Percentiles rank a stretch among this genome's conserved stretches.
Conservation (phyloP, 2,329 filamentous ascomycete species). For the Volutella citrinella region DNA sequence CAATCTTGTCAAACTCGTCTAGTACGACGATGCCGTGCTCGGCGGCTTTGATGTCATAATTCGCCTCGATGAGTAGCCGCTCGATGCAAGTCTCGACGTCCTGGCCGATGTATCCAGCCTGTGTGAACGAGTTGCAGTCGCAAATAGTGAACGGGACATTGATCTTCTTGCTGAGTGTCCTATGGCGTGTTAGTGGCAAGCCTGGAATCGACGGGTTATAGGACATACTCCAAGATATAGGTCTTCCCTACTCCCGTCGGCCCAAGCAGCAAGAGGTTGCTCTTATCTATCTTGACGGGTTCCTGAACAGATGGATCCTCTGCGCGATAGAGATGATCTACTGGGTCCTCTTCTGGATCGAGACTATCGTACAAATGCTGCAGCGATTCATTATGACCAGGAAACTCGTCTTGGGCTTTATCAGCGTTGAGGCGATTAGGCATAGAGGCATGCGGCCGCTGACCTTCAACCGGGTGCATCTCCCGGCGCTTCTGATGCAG, state of each 20-base stretch:
- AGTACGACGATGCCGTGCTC: constrained; percentile 93
- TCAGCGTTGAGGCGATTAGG: constrained; percentile 34
- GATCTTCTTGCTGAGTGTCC: constrained; percentile 87
- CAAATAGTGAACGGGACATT: constrained; percentile 94
- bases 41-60: constrained; percentile 79
- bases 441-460: constrained; percentile 29
- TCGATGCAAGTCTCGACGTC: constrained; percentile 97
- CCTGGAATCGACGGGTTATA: not conserved
- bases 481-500: constrained; percentile 52
- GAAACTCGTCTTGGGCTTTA: constrained; percentile 49
- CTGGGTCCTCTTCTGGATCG: constrained; percentile 27
- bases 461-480: constrained; percentile 77
- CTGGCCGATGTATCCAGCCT: constrained; percentile 96
- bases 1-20: constrained; percentile 97
- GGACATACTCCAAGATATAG: constrained; percentile 70
- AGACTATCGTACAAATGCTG: constrained; percentile 38
- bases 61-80: constrained; percentile 81
- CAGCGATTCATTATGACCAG: constrained; percentile 48
- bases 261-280: constrained; percentile 85
- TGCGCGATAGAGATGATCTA: constrained; percentile 45
- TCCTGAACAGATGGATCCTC: constrained; percentile 44
- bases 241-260: constrained; percentile 97
- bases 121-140: constrained; percentile 93
- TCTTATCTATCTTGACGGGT: constrained; percentile 83
- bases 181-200: constrained; percentile 38